Evolutionary conservation across 495 filamentous ascomycete species (phyloP), one percentile per base, ranked within the genome.

Genomic region (Tuber aestivum): DNA sequence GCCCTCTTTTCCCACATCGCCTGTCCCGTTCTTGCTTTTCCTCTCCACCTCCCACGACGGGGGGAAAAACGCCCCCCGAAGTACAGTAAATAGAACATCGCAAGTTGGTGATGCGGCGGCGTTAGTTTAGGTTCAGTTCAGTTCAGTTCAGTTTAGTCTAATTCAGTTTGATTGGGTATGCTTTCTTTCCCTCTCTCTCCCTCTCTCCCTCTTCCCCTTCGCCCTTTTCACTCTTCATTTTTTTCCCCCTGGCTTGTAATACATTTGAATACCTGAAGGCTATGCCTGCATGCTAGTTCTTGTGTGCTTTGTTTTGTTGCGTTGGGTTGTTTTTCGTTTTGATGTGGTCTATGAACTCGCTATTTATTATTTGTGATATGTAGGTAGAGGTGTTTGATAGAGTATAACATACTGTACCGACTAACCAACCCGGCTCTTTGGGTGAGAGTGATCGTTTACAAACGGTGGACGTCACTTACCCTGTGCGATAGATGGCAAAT

Each of bases 351-450:
- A 8, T 65, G 56, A 27, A 65, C 56, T 65, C 32, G 21, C 48
- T 56, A 8, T 32, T 35, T 35, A 18, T 65, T 35, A 9, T 27
- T 12, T 65, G 27, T 65, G 56, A 18, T 65, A 18, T 32, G 56
- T 65, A 35, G 56, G 56, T 35, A 65, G 56, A 65, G 4, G 56
- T 2, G 35, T 65, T 65, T 35, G 56, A 65, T 65, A 65, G 56
- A 65, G 56, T 65, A 65, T 65, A 65, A 65, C 27, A 32, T 65
- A 14, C 56, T 35, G 56, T 65, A 65, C 56, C 14, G 56, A 65
- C 27, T 35, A 12, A 20, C 4, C 18, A 27, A 7, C n/a, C 35
- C 32, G 27, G 16, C 12, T 35, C 27, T 7, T 18, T 35, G 16
- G 27, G 27, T 65, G 27, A 27, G 56, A 18, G 27, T 27, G 50